Evolutionary conservation across 2,329 filamentous ascomycete genomes (phyloP), one percentile per base, ranked within the genome.

Genomic region (Pseudocercospora macadamiae): DNA sequence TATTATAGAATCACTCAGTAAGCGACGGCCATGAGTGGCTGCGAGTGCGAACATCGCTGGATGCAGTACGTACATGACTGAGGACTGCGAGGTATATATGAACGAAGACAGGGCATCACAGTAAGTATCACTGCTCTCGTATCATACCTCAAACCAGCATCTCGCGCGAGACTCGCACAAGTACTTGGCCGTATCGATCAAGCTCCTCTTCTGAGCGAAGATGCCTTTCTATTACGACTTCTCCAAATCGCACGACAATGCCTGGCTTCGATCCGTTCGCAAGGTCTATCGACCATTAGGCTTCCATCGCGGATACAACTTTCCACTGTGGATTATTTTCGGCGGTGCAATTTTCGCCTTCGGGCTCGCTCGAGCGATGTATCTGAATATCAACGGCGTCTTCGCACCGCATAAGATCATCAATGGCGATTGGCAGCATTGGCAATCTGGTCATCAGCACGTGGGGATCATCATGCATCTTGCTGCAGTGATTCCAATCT

Each of bases 291-390:
- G 74, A 39, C 72, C 76, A 1, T 55, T 85, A 19, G 84, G 84
- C 42, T 87, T 87, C 72, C 70, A 73, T 3, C 82, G 81, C 65
- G 76, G 75, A 23, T 85, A 85, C 75, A 86, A 85, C 68, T 84
- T 86, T 62, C 62, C 75, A 23, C 73, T 86, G 1, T 86, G 79
- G 59, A 59, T 64, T 36, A 59, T 59, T n/a, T 57, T 52, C 32
- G 54, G 55, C 19, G 53, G 58, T 14, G 54, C 51, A 1, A 66
- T 83, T 4, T 52, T 81, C 10, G 76, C 73, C 14, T 84, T 86
- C 65, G 67, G 72, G 3, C 73, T 84, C 10, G 73, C 79, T 2
- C 79, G 81, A 6, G 65, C 83, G 1, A 68, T 68, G 44, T 84
- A 80, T 64, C 72, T 86, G 55, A 69, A 81, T 69, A 76, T 82